Evolutionary conservation across 805 yeast genomes (phyloP), one percentile per base, ranked within the genome.

Genomic region (Hanseniaspora meyeri): DNA sequence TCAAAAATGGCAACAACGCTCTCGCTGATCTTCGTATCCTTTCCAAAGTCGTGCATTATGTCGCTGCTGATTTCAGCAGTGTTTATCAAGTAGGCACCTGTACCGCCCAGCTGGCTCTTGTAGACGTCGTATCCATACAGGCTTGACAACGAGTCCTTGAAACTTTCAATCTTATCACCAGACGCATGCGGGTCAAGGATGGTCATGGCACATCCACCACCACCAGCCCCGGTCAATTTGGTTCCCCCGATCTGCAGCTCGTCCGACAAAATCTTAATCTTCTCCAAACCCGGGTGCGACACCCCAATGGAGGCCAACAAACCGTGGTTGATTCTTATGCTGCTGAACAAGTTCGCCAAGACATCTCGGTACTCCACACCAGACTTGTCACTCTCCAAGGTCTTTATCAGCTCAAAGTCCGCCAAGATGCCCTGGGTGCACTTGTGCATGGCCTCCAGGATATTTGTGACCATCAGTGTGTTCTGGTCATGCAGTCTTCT

Each of bases 121-220:
- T 80, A 89, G 11, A 88, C 80, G 64, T 84, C 86, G 66, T 78
- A 90, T 0, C 87, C 86, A 51, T 74, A 71, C 0, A 63, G 59
- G 1, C 65, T 66, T 11, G 72, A 67, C 38, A 75, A 62, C 19
- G 62, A 64, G 8, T 63, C 62, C 46, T 60, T 66, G 58, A 68
- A 68, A 27, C 68, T 68, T 1, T 64, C 63, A 17, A 65, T 64
- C 3, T 65, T 68, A 1, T 62, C 66, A 19, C 68, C 73, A 0
- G 63, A 62, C 43, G 77, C 80, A 17, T 63, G 62, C 12, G 57
- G 47, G 49, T 78, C 72, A 16, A 90, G 73, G 40, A 93, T 70
- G 0, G 97, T 93, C 57, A 93, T 84, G 11, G 97, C 95, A 73
- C 98, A 93, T 1, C 98, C 98, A 51, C 98, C 98, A 20, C 98